Conservation (phyloP, 176 grass and related monocot species). For the Ensete glaucum region DNA sequence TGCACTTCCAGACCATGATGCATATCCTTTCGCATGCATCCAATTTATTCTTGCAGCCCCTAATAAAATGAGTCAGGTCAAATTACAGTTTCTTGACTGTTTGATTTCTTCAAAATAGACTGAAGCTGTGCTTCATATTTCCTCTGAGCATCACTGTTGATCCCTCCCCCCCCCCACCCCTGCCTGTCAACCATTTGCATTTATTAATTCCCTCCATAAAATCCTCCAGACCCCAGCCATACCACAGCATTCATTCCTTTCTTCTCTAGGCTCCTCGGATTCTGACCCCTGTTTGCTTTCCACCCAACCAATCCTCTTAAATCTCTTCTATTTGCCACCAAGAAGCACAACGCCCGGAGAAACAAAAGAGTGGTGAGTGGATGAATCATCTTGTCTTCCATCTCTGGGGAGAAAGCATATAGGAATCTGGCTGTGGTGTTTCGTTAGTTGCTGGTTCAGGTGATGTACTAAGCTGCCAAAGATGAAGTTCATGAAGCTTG, state of each 20-base stretch:
- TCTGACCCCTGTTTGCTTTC: not conserved
- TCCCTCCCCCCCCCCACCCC: not conserved
- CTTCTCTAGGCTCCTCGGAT: not conserved
- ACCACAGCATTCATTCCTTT: not conserved
- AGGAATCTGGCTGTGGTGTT: not conserved
- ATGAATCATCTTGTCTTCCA: not conserved
- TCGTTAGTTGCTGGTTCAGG: not conserved
- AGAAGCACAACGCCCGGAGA: not conserved
- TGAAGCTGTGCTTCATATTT: not conserved
- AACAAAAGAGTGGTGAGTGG: not conserved
- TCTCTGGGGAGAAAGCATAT: not conserved
- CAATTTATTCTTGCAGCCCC: too few relatives aligned
- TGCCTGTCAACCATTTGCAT: not conserved
- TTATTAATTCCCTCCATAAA: not conserved
- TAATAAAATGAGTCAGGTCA: not conserved
- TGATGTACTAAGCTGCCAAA: conserved; percentile 3
- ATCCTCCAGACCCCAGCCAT: not conserved
- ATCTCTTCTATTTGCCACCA: not conserved
- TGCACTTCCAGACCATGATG: too few relatives aligned
- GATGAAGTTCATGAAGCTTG: conserved; percentile 31
- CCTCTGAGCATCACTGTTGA: not conserved
- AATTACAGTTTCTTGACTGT: not conserved
- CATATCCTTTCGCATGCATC: too few relatives aligned
- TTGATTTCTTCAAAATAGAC: not conserved
- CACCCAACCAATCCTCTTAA: not conserved